These are phyloP conservation scores for Chaetoceros muelleri DNA, from an alignment of 108 stramenopile species.

Conservation along the genomic window DNA sequence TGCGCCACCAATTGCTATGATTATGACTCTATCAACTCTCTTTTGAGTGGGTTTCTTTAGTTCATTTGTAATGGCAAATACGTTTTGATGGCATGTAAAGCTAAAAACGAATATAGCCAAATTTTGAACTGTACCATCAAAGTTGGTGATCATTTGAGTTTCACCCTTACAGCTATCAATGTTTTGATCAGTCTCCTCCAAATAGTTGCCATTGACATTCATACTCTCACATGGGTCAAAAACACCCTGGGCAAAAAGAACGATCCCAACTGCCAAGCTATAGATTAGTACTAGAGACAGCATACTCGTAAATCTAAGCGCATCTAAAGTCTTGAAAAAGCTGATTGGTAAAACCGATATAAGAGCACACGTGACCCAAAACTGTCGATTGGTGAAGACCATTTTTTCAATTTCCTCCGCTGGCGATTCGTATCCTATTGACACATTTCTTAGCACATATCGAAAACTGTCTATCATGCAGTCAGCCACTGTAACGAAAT, in stretches of 20 bases:
- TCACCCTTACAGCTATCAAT: constrained; percentile 19
- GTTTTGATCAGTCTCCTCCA: not conserved
- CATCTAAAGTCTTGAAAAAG: constrained; percentile 26
- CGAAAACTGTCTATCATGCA: constrained; percentile 53
- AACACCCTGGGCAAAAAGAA: constrained; percentile 28
- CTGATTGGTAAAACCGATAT: constrained; percentile 27
- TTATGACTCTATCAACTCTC: constrained; percentile 39
- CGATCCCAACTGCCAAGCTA: constrained; percentile 25
- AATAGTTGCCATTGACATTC: not conserved
- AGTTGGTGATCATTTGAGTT: constrained; percentile 19
- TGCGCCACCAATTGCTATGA: constrained; percentile 27
- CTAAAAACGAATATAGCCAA: constrained; percentile 61
- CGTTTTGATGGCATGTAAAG: constrained; percentile 75
- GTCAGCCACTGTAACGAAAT: constrained; percentile 67
- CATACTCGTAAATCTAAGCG: constrained; percentile 30
- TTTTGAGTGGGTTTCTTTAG: constrained; percentile 24
- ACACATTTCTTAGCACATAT: constrained; percentile 17
- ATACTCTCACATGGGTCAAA: constrained; percentile 25
- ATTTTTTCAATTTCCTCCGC: constrained; percentile 14
- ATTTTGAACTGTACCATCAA: constrained; percentile 17
- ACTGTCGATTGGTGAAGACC: constrained; percentile 19
- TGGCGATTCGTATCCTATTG: not conserved
- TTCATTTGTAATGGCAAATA: constrained; percentile 62
- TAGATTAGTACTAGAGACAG: constrained; percentile 34
- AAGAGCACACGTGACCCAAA: constrained; percentile 43